Base-by-base conservation (phyloP, 169 alveolate species). In the Plasmodium yoelii region DNA sequence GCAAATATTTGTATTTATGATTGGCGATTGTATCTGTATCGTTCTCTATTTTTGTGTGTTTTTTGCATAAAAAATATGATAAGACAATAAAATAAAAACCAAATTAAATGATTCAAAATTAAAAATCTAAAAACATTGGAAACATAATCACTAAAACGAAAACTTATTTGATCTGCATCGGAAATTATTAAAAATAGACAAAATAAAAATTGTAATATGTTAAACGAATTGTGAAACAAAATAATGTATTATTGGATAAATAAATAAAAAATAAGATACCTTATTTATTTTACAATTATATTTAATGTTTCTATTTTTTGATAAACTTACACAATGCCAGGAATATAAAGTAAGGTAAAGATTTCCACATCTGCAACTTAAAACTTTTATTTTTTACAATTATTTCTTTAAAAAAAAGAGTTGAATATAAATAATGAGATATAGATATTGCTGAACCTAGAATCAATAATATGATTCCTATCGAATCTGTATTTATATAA, bases 71-170 rank as follows among this genome's bases (percentile, higher is more conserved):
- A 75, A 61, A 61, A 75, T 46, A 75, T 75, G 19, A 74, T 75
- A 22, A 75, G n/a, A 24, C 42, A 61, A 56, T 75, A 75, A 51
- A 75, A 55, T 55, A 75, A 8, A 51, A 63, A 75, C 88, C 77
- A 75, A 19, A 75, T 18, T 39, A 60, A 24, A 57, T 75, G 88
- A 53, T 24, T 75, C 15, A 75, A 55, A n/a, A 75, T 61, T 5
- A 63, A 56, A n/a, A 75, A 15, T 8, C 88, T 49, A 51, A 75
- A 47, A n/a, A 75, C 88, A 42, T 75, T 75, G 26, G 88, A 75
- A 44, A 53, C 55, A 18, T 75, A 75, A 22, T 75, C 88, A 12
- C 18, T 46, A 39, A 65, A 34, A 44, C 46, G 63, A 56, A 75
- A 75, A 46, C 69, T 75, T 47, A 75, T 44, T 42, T 63, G 65